These are phyloP conservation scores for Fusarium keratoplasticum DNA, from an alignment of 2,329 filamentous ascomycete species.

Conservation along the genomic window DNA sequence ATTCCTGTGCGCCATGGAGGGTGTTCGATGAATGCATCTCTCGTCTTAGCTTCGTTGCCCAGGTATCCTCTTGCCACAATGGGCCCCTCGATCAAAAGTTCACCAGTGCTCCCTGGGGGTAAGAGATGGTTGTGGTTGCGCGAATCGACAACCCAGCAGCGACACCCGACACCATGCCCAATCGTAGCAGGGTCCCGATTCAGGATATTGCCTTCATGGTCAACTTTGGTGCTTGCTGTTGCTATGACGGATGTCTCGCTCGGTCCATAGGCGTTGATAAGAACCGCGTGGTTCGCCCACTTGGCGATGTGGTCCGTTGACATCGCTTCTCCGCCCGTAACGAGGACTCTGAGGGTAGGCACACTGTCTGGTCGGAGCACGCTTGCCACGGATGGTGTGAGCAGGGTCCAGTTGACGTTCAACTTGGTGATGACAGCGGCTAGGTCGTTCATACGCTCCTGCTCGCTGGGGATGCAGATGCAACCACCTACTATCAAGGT, in stretches of 20 bases:
- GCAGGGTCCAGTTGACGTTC: slow-evolving; percentile 27
- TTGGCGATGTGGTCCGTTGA: slow-evolving; percentile 16
- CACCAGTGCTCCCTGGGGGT: slow-evolving; percentile 8
- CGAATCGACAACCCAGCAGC: slow-evolving; percentile 18
- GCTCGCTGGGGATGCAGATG: slow-evolving; percentile 24
- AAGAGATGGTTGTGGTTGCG: slow-evolving; percentile 17
- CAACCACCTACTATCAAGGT: slow-evolving; percentile 37
- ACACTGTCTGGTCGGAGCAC: slow-evolving; percentile 25
- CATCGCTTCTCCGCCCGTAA: slow-evolving; percentile 31
- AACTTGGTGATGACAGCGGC: slow-evolving; percentile 15
- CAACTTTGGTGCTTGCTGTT: slow-evolving; percentile 10
- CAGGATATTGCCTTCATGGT: neutral
- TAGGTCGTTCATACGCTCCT: slow-evolving; percentile 30
- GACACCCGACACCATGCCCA: slow-evolving; percentile 14
- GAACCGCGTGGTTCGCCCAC: slow-evolving; percentile 19
- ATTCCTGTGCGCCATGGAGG: slow-evolving; percentile 57
- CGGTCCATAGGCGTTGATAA: slow-evolving; percentile 34
- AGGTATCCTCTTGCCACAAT: slow-evolving; percentile 32
- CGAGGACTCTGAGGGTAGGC: slow-evolving; percentile 7
- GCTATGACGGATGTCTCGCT: slow-evolving; percentile 22
- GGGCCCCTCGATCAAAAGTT: slow-evolving; percentile 27
- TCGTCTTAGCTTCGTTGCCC: slow-evolving; percentile 14
- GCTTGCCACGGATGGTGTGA: slow-evolving; percentile 31
- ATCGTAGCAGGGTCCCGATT: slow-evolving; percentile 13
- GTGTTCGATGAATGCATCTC: slow-evolving; percentile 46